Evolutionary conservation across 176 grass and related monocot genomes (phyloP).

Genomic region (Avena sativa): DNA sequence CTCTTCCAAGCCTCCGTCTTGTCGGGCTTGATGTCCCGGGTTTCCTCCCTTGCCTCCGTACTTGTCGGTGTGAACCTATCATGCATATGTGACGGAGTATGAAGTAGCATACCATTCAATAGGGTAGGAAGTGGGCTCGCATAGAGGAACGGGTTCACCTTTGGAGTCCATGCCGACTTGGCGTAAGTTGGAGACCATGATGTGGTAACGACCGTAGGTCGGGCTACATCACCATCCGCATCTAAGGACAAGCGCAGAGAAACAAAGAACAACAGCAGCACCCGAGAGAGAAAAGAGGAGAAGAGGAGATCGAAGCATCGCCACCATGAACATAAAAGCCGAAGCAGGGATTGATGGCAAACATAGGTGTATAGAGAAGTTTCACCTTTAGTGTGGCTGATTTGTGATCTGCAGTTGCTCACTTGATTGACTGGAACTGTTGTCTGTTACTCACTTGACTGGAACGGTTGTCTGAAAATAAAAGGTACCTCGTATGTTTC

Average conservation of each 20-base stretch:
- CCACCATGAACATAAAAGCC: constrained; percentile 47
- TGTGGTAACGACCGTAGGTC: no score
- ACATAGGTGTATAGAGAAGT: not conserved
- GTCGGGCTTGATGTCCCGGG: no score
- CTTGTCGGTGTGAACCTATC: no score
- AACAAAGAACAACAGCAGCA: constrained; percentile 32
- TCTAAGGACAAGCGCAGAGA: constrained; percentile 18
- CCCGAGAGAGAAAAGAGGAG: constrained; percentile 34
- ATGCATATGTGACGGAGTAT: no score
- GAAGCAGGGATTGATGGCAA: constrained; percentile 43
- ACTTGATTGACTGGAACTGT: not conserved
- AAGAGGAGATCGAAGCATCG: constrained; percentile 48
- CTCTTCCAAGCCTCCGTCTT: no score
- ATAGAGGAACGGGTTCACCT: no score
- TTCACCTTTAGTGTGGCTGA: not conserved
- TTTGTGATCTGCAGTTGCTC: not conserved
- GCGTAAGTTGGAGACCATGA: no score
- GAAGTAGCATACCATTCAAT: no score
- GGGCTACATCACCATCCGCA: constrained; percentile 17
- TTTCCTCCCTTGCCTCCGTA: no score
- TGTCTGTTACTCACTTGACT: not conserved
- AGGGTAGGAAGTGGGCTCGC: no score
- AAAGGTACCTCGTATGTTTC: not conserved
- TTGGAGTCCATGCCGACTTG: no score
- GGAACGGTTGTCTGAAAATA: not conserved